Base-by-base conservation (phyloP, 805 yeast genomes). In the Yarrowia keelungensis region DNA sequence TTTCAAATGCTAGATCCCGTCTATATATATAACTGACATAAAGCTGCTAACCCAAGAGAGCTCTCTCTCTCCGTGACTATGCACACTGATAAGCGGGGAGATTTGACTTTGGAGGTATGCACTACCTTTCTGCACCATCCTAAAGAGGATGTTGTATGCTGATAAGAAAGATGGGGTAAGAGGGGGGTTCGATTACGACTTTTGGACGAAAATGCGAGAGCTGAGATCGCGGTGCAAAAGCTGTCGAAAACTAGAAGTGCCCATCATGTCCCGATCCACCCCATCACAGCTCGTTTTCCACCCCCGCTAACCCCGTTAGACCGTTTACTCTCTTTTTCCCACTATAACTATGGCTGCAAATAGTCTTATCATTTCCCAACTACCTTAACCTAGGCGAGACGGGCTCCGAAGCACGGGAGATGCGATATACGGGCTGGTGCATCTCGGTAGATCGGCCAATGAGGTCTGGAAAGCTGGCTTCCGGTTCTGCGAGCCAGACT, bases 111-210 rank as follows among this genome's bases (percentile, higher is more conserved):
- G 36, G 8, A 1, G 1, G 26, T 15, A 35, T 51, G 51, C 51
- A 19, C 38, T 5, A 22, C 8, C 22, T 14, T 39, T 43, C 36
- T 59, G 65, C 65, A 59, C 41, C 65, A 59, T 59, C 65, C 65
- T 14, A 59, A 59, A 59, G 50, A 59, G 65, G 65, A 59, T 59
- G 65, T 59, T 59, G 51, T 59, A 59, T 59, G 65, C 65, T 59
- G 65, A 59, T 38, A 53, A 14, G 51, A 5, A 14, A n/a, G n/a
- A 36, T 12, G 35, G 10, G 45, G 59, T 1, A 11, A 38, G 10
- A 38, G 36, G 38, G 35, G 43, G 16, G 38, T 43, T 38, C 32
- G 19, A 11, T 9, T 8, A 9, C 12, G 43, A 11, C 16, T 5
- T 15, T 51, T 2, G 42, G 42, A 11, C 51, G 19, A 12, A 47